These are phyloP conservation scores for Carpinus viminea DNA, from an alignment of 306 rosid genomes.

Conservation along the genomic window DNA sequence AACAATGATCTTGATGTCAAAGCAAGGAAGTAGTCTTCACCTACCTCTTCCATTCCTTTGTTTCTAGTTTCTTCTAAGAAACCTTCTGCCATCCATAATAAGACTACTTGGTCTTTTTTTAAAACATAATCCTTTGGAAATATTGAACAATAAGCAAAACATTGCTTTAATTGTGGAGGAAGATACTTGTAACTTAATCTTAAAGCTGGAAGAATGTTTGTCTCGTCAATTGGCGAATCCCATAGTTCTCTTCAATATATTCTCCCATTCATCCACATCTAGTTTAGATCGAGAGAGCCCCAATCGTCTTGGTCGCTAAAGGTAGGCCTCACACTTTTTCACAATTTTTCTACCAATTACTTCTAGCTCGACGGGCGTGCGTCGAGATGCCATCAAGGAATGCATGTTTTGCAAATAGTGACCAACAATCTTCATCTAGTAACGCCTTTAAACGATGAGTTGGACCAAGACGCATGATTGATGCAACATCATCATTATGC, in stretches of 20 bases:
- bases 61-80: too few relatives aligned
- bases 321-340: conserved; percentile 27
- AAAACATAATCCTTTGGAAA: too few relatives aligned
- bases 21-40: too few relatives aligned
- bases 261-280: conserved; percentile 8
- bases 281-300: conserved; percentile 15
- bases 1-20: too few relatives aligned
- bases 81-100: too few relatives aligned
- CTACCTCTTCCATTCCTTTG: too few relatives aligned
- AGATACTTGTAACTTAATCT: too few relatives aligned
- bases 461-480: not conserved
- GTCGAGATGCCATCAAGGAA: not conserved
- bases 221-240: conserved; percentile 6
- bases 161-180: too few relatives aligned
- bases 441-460: not conserved
- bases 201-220: not conserved
- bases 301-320: conserved; percentile 23
- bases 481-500: conserved; percentile 8
- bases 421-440: conserved; percentile 29
- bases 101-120: too few relatives aligned
- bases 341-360: conserved; percentile 15
- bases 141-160: too few relatives aligned
- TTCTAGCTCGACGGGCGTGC: conserved; percentile 4
- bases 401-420: conserved; percentile 19
- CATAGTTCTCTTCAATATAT: conserved; percentile 16